Evolutionary conservation across 768 basidiomycete genomes (phyloP), one percentile per base, ranked within the genome.

Genomic region (Tricholoma hemisulphureum): DNA sequence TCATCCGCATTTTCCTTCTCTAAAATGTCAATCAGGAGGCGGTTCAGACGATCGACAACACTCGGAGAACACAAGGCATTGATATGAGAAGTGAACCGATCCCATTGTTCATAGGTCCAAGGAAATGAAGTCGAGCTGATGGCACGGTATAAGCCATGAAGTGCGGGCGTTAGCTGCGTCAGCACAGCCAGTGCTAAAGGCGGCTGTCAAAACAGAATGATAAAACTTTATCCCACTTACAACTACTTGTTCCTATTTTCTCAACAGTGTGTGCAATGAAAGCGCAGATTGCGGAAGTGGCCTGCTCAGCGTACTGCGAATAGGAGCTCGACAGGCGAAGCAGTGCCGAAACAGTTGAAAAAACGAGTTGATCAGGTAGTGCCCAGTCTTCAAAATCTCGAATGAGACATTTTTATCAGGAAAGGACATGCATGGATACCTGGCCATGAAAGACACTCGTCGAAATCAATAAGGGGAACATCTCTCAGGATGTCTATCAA

Each of bases 101-200:
- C 71, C 90, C 91, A 93, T 62, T 91, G 86, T 2, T 71, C 60
- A 32, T 83, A 65, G 11, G 81, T 83, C 92, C 93, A 95, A 23
- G 81, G 75, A 67, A 89, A 93, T 1, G 85, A 78, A 2, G 87
- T 88, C 3, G 90, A 90, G 45, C 85, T 90, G 58, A 94, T 83
- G 5, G 94, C 92, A 32, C 94, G 85, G 69, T 93, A 92, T 26
- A 95, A 75, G 6, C 94, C 94, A 69, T 95, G 92, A 41, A 96
- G 77, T 14, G 89, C 84, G 6, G 93, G 94, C 18, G 87, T 86
- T 32, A 88, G 72, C 59, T 92, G 91, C 1, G 86, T 85, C 18
- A 95, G 75, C 31, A 91, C 78, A 58, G 84, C 80, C n/a, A 85
- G 73, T 0, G 89, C 92, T 94, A 60, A 18, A 53, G 18, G 34